Evolutionary conservation across 1,139 yeast species (phyloP).

Genomic region (Yamadazyma dendronema): DNA sequence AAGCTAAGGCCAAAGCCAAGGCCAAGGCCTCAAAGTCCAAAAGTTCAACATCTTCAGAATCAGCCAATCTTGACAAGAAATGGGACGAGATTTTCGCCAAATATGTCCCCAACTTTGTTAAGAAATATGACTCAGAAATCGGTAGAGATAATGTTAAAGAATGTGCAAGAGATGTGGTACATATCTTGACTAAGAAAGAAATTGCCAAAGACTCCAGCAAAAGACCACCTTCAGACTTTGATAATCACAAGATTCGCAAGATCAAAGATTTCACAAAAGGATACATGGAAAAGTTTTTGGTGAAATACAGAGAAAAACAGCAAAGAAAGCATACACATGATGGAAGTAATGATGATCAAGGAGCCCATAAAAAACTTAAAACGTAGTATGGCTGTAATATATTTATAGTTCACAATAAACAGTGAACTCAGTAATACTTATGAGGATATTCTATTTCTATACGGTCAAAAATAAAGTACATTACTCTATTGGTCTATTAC

Average conservation of each 20-base stretch:
- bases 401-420: too few species aligned
- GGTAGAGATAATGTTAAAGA: slow-evolving; percentile 74
- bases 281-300: slow-evolving; percentile 75
- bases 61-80: slow-evolving; percentile 27
- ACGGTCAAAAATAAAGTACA: background rate
- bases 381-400: background rate
- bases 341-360: slow-evolving; percentile 3
- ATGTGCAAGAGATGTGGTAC: slow-evolving; percentile 77
- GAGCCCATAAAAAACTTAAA: slow-evolving; percentile 8
- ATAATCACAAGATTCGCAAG: slow-evolving; percentile 63
- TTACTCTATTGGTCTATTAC: background rate
- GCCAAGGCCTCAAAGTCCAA: slow-evolving; percentile 13
- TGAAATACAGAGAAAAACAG: slow-evolving; percentile 47
- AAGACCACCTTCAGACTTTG: slow-evolving; percentile 56
- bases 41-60: background rate
- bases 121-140: slow-evolving; percentile 61
- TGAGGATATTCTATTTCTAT: too few species aligned
- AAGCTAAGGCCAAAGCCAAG: slow-evolving; percentile 14
- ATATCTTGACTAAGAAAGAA: slow-evolving; percentile 64
- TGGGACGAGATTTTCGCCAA: slow-evolving; percentile 71
- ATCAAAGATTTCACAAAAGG: slow-evolving; percentile 59
- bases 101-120: slow-evolving; percentile 75
- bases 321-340: slow-evolving; percentile 10
- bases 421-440: too few species aligned
- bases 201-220: slow-evolving; percentile 38